Base-by-base conservation (phyloP, 129 eudicot genomes). In the Arctium minus region DNA sequence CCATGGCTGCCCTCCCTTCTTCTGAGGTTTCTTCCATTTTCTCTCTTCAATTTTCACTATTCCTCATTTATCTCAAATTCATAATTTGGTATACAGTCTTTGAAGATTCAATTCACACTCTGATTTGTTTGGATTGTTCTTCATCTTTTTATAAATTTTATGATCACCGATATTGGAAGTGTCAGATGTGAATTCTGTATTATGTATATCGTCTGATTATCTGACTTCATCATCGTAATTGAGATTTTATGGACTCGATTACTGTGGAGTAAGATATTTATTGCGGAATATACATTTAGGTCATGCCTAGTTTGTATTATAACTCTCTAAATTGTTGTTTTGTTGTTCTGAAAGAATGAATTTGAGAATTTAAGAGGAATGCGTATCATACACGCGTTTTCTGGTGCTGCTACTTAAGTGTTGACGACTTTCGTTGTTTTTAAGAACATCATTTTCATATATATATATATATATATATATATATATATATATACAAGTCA, bases 1-100 rank as follows among this genome's bases (percentile, higher is more conserved):
- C 92, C 88, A 90, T 92, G 90, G 88, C 89, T 77, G 84, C 97
- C 74, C 81, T 90, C 81, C 89, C 94, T 87, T 85, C 90, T 85
- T 30, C 91, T 72, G 74, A 83, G 92, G 91, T 92, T 81, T 76
- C 50, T 67, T n/a, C 74, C 68, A 32, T 70, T 77, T 71, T 78
- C 46, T 75, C 37, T 78, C 22, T 77, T 50, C 15, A 11, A 6
- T 36, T 17, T n/a, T 73, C 53, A 12, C 42, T 44, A 3, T 48
- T 60, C 32, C 37, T 48, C n/a, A 17, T 70, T 36, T 38, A 40
- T 79, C 12, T 44, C 13, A 69, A 22, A 6, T 35, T 31, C 2
- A 27, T 36, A 46, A 44, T 75, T 70, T 70, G 22, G 37, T 9
- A 76, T 27, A 69, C 8, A 22, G 18, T 33, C 9, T 60, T 74